Percentiles rank a stretch among this genome's conserved stretches.
Conservation (phyloP, 2,329 filamentous ascomycete species). For the Chaetomiaceae sp. region DNA sequence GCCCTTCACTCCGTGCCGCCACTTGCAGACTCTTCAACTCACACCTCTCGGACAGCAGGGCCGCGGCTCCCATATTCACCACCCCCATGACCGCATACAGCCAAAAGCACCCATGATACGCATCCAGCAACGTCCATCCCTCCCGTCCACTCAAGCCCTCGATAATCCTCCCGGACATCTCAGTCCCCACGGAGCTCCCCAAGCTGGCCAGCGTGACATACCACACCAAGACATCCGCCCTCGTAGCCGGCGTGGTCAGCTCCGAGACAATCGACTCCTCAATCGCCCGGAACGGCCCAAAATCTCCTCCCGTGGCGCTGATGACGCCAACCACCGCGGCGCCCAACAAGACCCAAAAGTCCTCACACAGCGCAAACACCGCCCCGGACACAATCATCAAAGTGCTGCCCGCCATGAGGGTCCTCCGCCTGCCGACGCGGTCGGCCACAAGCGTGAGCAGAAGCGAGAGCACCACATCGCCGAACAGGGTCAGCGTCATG, state of each 20-base stretch:
- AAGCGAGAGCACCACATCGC: slow-evolving; percentile 56
- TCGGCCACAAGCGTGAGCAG: slow-evolving; percentile 56
- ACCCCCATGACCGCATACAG: slow-evolving; percentile 53
- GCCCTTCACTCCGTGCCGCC: slow-evolving; percentile 10
- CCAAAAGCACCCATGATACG: slow-evolving; percentile 56
- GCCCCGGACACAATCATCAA: slow-evolving; percentile 55
- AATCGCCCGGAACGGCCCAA: slow-evolving; percentile 62
- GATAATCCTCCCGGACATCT: slow-evolving; percentile 47
- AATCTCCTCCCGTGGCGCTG: slow-evolving; percentile 58
- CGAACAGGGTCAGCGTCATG: slow-evolving; percentile 58
- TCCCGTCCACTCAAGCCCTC: slow-evolving; percentile 40
- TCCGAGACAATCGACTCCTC: slow-evolving; percentile 62
- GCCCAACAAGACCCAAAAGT: slow-evolving; percentile 54
- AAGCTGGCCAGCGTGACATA: slow-evolving; percentile 56
- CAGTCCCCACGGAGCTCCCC: slow-evolving; percentile 48
- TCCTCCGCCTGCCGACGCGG: slow-evolving; percentile 49
- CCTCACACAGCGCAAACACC: slow-evolving; percentile 49
- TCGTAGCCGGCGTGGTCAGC: slow-evolving; percentile 48
- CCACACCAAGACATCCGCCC: slow-evolving; percentile 63
- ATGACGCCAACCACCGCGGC: slow-evolving; percentile 59
- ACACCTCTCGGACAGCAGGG: slow-evolving; percentile 45
- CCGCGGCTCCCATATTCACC: slow-evolving; percentile 43
- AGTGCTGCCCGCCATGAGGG: slow-evolving; percentile 47
- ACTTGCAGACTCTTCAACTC: slow-evolving; percentile 38
- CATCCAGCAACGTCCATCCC: slow-evolving; percentile 45